A percentile compares a stretch with the other conserved stretches of the same genome.
Evolutionary conservation across 768 basidiomycete genomes (phyloP).

Genomic region (Serpula lacrymans): DNA sequence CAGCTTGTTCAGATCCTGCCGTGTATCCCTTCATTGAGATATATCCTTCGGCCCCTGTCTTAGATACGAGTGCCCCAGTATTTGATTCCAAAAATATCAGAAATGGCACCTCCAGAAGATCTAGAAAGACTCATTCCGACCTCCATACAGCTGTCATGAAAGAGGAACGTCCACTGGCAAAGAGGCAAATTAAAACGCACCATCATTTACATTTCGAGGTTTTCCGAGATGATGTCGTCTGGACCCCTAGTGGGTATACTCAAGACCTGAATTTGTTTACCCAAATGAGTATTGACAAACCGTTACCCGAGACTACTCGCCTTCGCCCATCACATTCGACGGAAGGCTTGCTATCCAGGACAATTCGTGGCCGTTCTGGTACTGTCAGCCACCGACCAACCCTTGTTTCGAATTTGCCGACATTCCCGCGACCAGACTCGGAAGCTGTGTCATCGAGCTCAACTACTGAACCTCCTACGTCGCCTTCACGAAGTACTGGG

Average conservation of each 20-base stretch:
- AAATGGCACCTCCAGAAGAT: conserved; percentile 7
- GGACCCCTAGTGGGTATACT: conserved; percentile 25
- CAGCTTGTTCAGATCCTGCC: conserved; percentile 14
- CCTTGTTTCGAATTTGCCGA: too few relatives aligned
- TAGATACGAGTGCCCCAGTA: not conserved
- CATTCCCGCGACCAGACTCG: too few relatives aligned
- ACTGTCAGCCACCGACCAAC: too few relatives aligned
- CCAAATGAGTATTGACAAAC: conserved; percentile 1
- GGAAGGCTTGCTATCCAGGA: not conserved
- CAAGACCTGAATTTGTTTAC: conserved; percentile 14
- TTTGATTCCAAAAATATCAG: too few relatives aligned
- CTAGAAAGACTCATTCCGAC: conserved; percentile 21
- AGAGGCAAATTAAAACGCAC: conserved; percentile 32
- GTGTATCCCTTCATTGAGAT: conserved; percentile 21
- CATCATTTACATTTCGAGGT: conserved; percentile 30
- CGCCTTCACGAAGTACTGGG: too few relatives aligned
- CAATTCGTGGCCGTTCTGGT: conserved; percentile 16
- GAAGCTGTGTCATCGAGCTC: too few relatives aligned
- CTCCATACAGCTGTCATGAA: conserved; percentile 13
- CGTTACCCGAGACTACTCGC: conserved; percentile 1
- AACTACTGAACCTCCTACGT: too few relatives aligned
- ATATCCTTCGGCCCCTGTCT: conserved; percentile 11
- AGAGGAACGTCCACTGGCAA: conserved; percentile 1
- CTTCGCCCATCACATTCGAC: not conserved
- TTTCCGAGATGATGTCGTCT: conserved; percentile 24